Conservation (phyloP, 1,139 yeast genomes). For the Lodderomyces parapsilosis region DNA sequence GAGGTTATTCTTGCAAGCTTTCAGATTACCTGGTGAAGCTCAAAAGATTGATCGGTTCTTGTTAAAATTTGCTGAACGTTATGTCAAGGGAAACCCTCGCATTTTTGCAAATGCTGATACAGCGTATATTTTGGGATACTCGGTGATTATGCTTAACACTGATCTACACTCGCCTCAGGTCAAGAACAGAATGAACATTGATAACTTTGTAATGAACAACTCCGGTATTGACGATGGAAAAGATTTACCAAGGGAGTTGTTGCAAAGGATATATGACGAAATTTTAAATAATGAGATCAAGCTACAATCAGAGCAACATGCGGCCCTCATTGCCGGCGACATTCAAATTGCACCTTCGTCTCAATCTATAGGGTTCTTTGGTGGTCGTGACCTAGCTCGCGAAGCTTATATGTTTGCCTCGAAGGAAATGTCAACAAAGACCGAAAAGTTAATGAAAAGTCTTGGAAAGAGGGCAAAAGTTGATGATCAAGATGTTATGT, state of each 20-base stretch:
- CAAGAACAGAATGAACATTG: constrained; percentile 81
- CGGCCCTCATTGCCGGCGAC: constrained; percentile 77
- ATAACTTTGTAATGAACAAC: constrained; percentile 82
- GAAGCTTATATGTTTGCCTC: constrained; percentile 94
- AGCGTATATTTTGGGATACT: constrained; percentile 88
- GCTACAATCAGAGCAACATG: constrained; percentile 89
- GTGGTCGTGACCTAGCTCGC: constrained; percentile 70
- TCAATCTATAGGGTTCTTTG: constrained; percentile 62
- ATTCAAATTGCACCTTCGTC: constrained; percentile 28
- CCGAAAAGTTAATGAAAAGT: constrained; percentile 79
- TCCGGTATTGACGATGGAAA: constrained; percentile 92
- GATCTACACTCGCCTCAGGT: constrained; percentile 90
- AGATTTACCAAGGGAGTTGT: constrained; percentile 73
- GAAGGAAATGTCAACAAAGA: constrained; percentile 83
- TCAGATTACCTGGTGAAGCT: constrained; percentile 96
- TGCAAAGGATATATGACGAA: constrained; percentile 69
- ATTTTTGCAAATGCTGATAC: constrained; percentile 91
- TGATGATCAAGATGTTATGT: constrained; percentile 28
- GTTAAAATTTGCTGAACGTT: constrained; percentile 95
- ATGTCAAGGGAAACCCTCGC: constrained; percentile 80
- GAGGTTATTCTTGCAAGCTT: constrained; percentile 78
- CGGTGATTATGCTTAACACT: constrained; percentile 90
- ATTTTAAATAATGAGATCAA: constrained; percentile 84
- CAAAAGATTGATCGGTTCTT: constrained; percentile 95
- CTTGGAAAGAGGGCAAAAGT: constrained; percentile 51